Conservation (phyloP, 1,284 basidiomycete genomes). For the Malassezia yamatoensis region DNA sequence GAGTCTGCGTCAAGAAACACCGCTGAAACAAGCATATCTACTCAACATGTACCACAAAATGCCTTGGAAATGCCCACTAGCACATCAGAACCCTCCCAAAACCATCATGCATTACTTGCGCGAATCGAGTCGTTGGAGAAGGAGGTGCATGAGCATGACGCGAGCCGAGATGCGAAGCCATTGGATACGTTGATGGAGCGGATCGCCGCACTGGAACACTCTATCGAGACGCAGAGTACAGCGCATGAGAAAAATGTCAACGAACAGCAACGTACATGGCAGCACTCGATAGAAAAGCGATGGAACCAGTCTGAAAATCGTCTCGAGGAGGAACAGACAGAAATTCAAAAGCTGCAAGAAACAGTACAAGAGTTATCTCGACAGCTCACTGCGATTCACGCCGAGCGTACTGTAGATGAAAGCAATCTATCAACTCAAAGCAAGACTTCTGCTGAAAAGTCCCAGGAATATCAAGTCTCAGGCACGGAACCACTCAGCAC, state of each 20-base stretch:
- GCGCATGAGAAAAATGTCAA: not conserved
- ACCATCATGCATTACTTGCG: constrained; percentile 59
- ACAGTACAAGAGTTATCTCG: too few relatives aligned
- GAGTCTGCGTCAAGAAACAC: too few relatives aligned
- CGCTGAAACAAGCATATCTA: too few relatives aligned
- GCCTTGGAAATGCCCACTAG: too few relatives aligned
- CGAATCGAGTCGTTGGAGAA: constrained; percentile 62
- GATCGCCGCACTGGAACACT: not conserved
- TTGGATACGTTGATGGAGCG: not conserved
- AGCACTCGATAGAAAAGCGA: constrained; percentile 5
- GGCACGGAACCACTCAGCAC: not conserved
- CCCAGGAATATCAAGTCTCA: too few relatives aligned
- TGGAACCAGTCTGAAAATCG: not conserved
- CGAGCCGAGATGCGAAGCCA: constrained; percentile 48
- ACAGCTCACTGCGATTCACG: not conserved
- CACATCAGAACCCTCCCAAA: too few relatives aligned
- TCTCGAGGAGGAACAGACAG: too few relatives aligned
- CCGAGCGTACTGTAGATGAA: not conserved
- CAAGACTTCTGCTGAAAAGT: too few relatives aligned
- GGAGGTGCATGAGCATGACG: constrained; percentile 58
- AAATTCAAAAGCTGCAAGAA: too few relatives aligned
- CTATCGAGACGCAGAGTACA: not conserved
- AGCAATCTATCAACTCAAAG: too few relatives aligned
- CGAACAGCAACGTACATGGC: constrained; percentile 3
- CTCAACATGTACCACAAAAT: too few relatives aligned